These are phyloP conservation scores for Croton setiger DNA, from an alignment of 441 rosid species.

Conservation along the genomic window DNA sequence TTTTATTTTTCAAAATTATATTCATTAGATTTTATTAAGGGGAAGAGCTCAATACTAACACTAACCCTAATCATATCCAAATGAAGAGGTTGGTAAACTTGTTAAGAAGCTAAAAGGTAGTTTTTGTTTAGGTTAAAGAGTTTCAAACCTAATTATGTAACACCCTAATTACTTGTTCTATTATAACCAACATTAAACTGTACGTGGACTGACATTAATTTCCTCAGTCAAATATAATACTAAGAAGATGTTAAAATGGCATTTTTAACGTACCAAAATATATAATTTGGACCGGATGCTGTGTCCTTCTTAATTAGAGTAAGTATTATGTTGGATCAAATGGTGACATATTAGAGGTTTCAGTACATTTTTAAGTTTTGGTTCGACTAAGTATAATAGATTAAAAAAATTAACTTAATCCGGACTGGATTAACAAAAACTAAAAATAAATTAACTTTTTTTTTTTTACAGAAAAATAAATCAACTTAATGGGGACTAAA, in stretches of 20 bases:
- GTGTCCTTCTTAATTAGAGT: neutral
- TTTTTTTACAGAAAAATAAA: too few relatives aligned
- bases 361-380: too few relatives aligned
- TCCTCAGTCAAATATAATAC: neutral
- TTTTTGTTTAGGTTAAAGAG: conserved; percentile 28
- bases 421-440: too few relatives aligned
- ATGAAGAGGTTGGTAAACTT: conserved; percentile 20
- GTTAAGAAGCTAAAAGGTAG: conserved; percentile 10
- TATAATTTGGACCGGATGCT: neutral
- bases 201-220: neutral
- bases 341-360: too few relatives aligned
- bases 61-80: neutral
- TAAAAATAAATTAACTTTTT: too few relatives aligned
- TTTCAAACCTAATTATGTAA: conserved; percentile 42
- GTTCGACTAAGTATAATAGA: too few relatives aligned
- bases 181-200: neutral
- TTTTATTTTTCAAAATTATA: too few relatives aligned
- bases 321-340: too few relatives aligned
- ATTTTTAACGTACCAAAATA: neutral
- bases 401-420: too few relatives aligned
- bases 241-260: neutral
- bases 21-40: neutral
- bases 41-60: neutral
- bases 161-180: neutral
- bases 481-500: too few relatives aligned